phyloP scores from a whole-genome alignment of 768 basidiomycete species.

The Lepiota venenata region DNA sequence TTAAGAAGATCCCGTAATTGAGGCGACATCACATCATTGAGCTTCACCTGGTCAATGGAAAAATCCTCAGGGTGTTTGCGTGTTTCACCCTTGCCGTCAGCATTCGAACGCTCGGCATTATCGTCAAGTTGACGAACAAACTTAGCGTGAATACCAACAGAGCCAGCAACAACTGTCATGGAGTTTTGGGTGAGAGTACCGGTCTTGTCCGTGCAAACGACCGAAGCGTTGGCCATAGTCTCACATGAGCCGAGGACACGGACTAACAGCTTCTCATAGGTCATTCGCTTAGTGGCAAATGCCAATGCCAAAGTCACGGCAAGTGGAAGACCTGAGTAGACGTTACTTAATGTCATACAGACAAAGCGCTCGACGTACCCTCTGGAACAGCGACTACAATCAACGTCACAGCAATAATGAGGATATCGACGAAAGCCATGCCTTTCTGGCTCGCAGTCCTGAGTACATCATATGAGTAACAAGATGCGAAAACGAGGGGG shows the following conservation, averaged over 20 bases:
- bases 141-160: constrained; percentile 91
- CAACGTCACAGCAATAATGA: constrained; percentile 92
- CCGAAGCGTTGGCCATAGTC: constrained; percentile 97
- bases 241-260: constrained; percentile 96
- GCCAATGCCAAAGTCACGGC: constrained; percentile 96
- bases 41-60: constrained; percentile 73
- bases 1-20: constrained; percentile 70
- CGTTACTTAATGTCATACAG: constrained; percentile 9
- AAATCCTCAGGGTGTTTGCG: constrained; percentile 69
- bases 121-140: constrained; percentile 80
- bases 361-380: constrained; percentile 24
- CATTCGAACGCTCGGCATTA: constrained; percentile 70
- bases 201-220: constrained; percentile 95
- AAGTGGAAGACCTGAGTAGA: constrained; percentile 71
- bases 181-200: constrained; percentile 94
- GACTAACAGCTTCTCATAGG: constrained; percentile 89
- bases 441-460: constrained; percentile 81
- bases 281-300: constrained; percentile 99
- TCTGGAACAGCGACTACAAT: constrained; percentile 48
- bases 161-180: constrained; percentile 97
- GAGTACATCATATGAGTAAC: constrained; percentile 1
- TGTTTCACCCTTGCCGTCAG: constrained; percentile 40
- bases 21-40: constrained; percentile 62
- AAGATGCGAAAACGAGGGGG: neutral
- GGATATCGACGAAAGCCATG: constrained; percentile 86